phyloP scores from a whole-genome alignment of 1,284 basidiomycete genomes.

The Leccinum variabile region DNA sequence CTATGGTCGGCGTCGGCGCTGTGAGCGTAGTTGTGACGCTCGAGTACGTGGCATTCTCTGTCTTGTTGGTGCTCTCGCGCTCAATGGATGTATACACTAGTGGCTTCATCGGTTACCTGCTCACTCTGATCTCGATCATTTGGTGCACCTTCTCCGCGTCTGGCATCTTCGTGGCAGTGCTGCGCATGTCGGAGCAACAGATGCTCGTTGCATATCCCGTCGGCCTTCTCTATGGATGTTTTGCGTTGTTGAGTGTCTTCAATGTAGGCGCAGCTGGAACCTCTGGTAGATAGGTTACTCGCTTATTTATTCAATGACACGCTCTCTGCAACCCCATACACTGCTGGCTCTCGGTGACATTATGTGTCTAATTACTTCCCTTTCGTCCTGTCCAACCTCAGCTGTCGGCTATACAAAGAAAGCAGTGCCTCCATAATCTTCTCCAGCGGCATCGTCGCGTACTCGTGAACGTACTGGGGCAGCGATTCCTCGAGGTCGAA shows the following conservation, averaged over 20 bases:
- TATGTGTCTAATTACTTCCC: conserved; percentile 4
- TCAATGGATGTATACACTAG: conserved; percentile 41
- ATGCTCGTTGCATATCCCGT: conserved; percentile 93
- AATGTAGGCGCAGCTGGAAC: conserved; percentile 46
- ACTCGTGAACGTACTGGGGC: conserved; percentile 85
- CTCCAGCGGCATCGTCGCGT: conserved; percentile 80
- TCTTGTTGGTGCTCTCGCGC: background rate
- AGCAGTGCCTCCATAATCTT: conserved; percentile 83
- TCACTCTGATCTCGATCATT: conserved; percentile 78
- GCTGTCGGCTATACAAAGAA: conserved; percentile 78
- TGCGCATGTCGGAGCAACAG: conserved; percentile 92
- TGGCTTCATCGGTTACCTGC: conserved; percentile 78
- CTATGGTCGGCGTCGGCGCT: conserved; percentile 94
- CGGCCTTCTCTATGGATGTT: conserved; percentile 88
- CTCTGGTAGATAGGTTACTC: conserved; percentile 29
- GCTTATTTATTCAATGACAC: conserved; percentile 15
- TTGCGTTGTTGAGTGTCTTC: conserved; percentile 86
- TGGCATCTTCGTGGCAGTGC: conserved; percentile 89
- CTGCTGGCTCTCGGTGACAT: background rate
- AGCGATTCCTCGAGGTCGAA: conserved; percentile 79
- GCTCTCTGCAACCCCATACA: background rate
- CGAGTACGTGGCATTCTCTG: conserved; percentile 62
- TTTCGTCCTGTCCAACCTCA: conserved; percentile 36
- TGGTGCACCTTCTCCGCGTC: conserved; percentile 97
- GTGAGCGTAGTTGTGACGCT: conserved; percentile 86